Evolutionary conservation across 2,329 filamentous ascomycete genomes (phyloP), one percentile per base, ranked within the genome.

Genomic region (Pestalotiopsis sp.): DNA sequence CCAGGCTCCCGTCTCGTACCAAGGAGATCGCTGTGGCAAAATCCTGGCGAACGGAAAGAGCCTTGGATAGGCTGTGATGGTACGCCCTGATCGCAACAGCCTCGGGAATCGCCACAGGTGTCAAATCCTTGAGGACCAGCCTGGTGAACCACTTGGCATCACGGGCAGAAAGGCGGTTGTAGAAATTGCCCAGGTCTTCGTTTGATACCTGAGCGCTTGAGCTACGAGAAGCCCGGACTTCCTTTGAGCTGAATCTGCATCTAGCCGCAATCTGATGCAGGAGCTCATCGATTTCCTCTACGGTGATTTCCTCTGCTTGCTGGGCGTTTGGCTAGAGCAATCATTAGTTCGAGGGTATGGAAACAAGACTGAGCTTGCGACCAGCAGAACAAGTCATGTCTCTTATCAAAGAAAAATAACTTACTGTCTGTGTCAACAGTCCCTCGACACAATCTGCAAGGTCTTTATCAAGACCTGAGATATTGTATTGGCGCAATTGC

Each of bases 91-190:
- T 84, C 0, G 93, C 80, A 20, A 86, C 77, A 1, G 78, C 72
- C 6, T 82, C 80, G 25, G 94, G 88, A 1, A 97, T 75, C 1
- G 86, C 77, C 0, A 95, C 83, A 0, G 92, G 91, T n/a, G 86
- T 84, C 69, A 91, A 93, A 71, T 91, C 87, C 76, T 97, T 96
- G 36, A 97, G 82, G 5, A 97, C 84, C 38, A 98, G 82, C 3
- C 95, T 87, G 0, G 93, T 93, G 12, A 97, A 85, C 95, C 95
- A 98, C 80, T 97, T 97, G 3, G 91, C 92, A 76, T 97, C 93
- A 58, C 84, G 83, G 3, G 93, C 88, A 60, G 84, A 83, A 11
- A 94, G 76, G 7, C 88, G 86, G 38, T 80, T 82, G 74, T 92
- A 92, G 1, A 95, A 76, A 0, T 77, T 76, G 23, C 83, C 83